Evolutionary conservation across 352 stramenopile species (phyloP), one percentile per base, ranked within the genome.

Genomic region (Blastocystis sp.): DNA sequence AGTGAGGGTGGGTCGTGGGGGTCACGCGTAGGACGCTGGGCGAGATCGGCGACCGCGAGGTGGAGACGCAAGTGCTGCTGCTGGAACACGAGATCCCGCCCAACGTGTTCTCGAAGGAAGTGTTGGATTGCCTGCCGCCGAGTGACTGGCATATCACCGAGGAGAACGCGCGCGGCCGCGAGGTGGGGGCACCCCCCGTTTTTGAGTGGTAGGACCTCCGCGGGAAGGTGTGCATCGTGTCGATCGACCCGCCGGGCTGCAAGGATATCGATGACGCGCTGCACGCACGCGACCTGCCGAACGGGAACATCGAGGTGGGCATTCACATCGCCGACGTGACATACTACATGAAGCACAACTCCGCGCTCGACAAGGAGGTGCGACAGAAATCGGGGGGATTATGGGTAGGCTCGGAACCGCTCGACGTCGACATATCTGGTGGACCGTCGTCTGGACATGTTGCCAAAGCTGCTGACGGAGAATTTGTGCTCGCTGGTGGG

Each of bases 211-310:
- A 87, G 62, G 67, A 88, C 52, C 56, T 88, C 14, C 67, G 62
- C 2, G 64, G 60, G 21, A 79, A 2, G n/a, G 77, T 98, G 56
- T 94, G 94, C 0, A 94, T 99, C 38, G 94, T 93, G 28, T 94
- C 91, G 10, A 94, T 96, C 74, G 93, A 96, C 90, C 93, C 93
- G 23, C 93, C 93, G 1, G 92, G 92, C 28, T 97, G 94, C 90
- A 95, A 96, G 87, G 97, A 99, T 92, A 99, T 99, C 89, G 97
- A 99, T 89, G 97, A 99, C 91, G 97, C 97, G 2, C 91, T 99
- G 48, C 96, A 98, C 89, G 95, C 93, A 21, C 93, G 92, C 21
- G 88, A 93, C 45, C 90, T 98, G 40, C 91, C 93, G 5, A 98
- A 98, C 90, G 96, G 95, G 45, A 95, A 95, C 64, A 94, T 90